Evolutionary conservation across 1,139 yeast species (phyloP).

Genomic region (Waltiozyma sp.): DNA sequence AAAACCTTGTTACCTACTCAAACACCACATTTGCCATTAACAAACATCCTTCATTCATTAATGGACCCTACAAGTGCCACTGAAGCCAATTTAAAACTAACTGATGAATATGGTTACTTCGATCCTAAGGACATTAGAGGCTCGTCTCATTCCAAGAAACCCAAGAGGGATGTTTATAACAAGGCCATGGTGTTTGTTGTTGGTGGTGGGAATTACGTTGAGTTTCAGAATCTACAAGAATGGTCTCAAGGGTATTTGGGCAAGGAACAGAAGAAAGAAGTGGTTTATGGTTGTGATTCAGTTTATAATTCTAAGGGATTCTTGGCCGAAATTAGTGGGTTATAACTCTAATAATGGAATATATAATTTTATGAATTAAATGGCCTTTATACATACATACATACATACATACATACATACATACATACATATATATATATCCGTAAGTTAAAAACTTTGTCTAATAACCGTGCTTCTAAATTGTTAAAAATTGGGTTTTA

Average conservation of each 20-base stretch:
- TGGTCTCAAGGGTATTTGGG: constrained; percentile 45
- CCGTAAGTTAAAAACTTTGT: background rate
- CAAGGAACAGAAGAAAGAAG: constrained; percentile 23
- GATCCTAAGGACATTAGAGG: constrained; percentile 86
- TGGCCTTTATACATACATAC: background rate
- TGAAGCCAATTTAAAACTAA: constrained; percentile 48
- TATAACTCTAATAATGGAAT: background rate
- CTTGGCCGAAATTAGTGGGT: constrained; percentile 46
- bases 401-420: background rate
- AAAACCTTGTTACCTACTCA: constrained; percentile 80
- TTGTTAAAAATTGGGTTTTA: too few relatives aligned
- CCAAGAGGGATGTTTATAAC: constrained; percentile 70
- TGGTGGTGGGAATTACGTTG: constrained; percentile 94
- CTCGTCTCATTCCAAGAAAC: constrained; percentile 72
- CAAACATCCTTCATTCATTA: constrained; percentile 81
- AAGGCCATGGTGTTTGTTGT: constrained; percentile 84
- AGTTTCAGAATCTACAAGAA: constrained; percentile 87
- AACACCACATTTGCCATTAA: constrained; percentile 48
- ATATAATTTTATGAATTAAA: too few relatives aligned
- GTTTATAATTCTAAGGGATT: constrained; percentile 70
- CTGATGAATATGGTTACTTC: constrained; percentile 83
- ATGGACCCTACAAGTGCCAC: constrained; percentile 71
- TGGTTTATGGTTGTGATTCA: constrained; percentile 82
- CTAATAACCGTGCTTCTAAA: too few relatives aligned
- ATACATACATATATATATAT: too few relatives aligned